phyloP scores from a whole-genome alignment of 2,329 filamentous ascomycete genomes.

The Periconia sp. region DNA sequence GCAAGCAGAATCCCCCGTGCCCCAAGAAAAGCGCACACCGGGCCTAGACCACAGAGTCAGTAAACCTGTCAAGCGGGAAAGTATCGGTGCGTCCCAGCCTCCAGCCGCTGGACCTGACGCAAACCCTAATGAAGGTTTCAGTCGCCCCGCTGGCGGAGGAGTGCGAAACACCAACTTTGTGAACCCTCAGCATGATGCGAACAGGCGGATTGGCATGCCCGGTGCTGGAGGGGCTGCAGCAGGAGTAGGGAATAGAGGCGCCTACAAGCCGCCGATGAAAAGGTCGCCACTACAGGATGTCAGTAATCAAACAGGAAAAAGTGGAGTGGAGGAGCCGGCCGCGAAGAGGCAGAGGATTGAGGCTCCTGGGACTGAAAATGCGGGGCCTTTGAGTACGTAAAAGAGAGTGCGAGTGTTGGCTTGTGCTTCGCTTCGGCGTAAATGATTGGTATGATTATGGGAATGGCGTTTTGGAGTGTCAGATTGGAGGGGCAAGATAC shows the following conservation, averaged over 20 bases:
- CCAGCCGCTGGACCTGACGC: too few relatives aligned
- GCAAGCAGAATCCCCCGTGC: constrained; percentile 66
- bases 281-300: constrained; percentile 52
- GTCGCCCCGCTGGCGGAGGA: not conserved
- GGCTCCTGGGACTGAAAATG: constrained; percentile 19
- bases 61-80: constrained; percentile 69
- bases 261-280: constrained; percentile 54
- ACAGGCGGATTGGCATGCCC: constrained; percentile 58
- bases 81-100: constrained; percentile 25
- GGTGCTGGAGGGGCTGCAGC: constrained; percentile 26
- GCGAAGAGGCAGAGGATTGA: constrained; percentile 51
- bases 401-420: not conserved
- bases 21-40: constrained; percentile 77
- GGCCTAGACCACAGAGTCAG: constrained; percentile 83
- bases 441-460: too few relatives aligned
- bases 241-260: constrained; percentile 41
- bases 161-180: constrained; percentile 54
- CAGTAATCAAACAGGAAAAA: constrained; percentile 48
- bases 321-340: constrained; percentile 37
- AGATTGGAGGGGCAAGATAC: too few relatives aligned
- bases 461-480: too few relatives aligned
- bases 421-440: not conserved
- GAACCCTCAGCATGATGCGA: constrained; percentile 55
- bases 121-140: too few relatives aligned
- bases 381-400: not conserved